A percentile compares a stretch with the other conserved stretches of the same genome.
Conservation (phyloP, 202 grass and related monocot genomes). For the Zoysia matrella region DNA sequence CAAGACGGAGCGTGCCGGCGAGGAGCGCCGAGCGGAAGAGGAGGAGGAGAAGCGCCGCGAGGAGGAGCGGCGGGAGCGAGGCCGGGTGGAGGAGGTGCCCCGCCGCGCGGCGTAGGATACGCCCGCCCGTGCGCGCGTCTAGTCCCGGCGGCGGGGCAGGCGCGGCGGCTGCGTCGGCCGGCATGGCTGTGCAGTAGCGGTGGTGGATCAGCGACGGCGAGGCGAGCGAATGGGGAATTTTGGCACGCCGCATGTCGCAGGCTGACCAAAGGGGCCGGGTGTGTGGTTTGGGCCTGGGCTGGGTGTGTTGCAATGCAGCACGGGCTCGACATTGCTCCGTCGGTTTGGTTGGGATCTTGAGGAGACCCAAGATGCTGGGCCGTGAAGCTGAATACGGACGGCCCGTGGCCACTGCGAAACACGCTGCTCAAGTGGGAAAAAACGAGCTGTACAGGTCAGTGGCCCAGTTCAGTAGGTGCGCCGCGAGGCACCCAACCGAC, state of each 20-base stretch:
- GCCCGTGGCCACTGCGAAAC: no score
- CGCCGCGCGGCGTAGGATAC: constrained; percentile 60
- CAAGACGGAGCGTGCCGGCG: constrained; percentile 61
- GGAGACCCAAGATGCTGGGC: no score
- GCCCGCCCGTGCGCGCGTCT: constrained; percentile 58
- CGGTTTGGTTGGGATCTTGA: no score
- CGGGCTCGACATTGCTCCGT: no score
- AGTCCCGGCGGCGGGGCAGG: constrained; percentile 28
- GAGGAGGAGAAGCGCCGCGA: constrained; percentile 67
- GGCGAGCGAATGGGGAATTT: constrained; percentile 53
- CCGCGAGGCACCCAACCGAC: background rate
- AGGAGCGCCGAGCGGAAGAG: constrained; percentile 75
- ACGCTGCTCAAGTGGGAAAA: no score
- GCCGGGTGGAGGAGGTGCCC: background rate
- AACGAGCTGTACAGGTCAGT: background rate
- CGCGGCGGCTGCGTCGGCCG: constrained; percentile 45
- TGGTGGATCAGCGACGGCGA: constrained; percentile 35
- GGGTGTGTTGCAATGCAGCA: background rate
- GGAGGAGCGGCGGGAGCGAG: constrained; percentile 61
- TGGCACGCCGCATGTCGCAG: background rate
- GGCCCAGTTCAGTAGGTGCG: background rate
- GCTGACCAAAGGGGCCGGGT: background rate
- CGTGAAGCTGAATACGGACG: no score
- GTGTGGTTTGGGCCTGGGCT: constrained; percentile 22
- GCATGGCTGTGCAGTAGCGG: constrained; percentile 49